Conservation (phyloP, 2,329 filamentous ascomycete species). For the Cadophora malorum region DNA sequence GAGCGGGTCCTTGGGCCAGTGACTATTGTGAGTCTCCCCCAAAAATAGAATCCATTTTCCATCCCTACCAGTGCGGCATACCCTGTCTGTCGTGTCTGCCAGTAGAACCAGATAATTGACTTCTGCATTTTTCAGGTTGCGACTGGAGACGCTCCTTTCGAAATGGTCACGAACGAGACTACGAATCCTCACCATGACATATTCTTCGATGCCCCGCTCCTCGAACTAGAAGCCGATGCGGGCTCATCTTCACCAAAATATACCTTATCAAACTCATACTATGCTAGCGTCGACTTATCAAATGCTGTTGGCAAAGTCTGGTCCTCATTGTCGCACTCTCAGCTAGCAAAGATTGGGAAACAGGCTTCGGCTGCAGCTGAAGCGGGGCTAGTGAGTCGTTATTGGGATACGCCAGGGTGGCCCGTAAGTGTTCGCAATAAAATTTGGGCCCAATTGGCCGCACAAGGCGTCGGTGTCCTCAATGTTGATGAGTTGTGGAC, state of each 20-base stretch:
- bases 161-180: slow-evolving; percentile 55
- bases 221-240: slow-evolving; percentile 32
- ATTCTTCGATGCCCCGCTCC: slow-evolving; percentile 69
- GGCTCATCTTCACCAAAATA: slow-evolving; percentile 44
- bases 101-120: neutral
- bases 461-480: slow-evolving; percentile 61
- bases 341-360: slow-evolving; percentile 49
- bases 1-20: slow-evolving; percentile 59
- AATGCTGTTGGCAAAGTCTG: slow-evolving; percentile 55
- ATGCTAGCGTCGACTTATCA: slow-evolving; percentile 64
- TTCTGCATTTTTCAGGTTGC: slow-evolving; percentile 53
- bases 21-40: slow-evolving; percentile 53
- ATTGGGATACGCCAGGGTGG: slow-evolving; percentile 64
- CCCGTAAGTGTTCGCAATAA: slow-evolving; percentile 54
- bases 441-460: slow-evolving; percentile 59
- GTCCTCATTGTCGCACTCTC: slow-evolving; percentile 53
- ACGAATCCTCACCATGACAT: slow-evolving; percentile 57
- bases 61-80: too few species aligned
- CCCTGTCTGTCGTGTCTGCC: too few species aligned
- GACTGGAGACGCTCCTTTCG: slow-evolving; percentile 66
- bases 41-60: too few species aligned
- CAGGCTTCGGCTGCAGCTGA: slow-evolving; percentile 54
- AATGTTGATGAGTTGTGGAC: slow-evolving; percentile 62
- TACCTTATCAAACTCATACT: slow-evolving; percentile 64
- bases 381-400: slow-evolving; percentile 59